These are phyloP conservation scores for Linnemannia zychae DNA, from an alignment of 192 early-diverging fungal species.

Conservation along the genomic window DNA sequence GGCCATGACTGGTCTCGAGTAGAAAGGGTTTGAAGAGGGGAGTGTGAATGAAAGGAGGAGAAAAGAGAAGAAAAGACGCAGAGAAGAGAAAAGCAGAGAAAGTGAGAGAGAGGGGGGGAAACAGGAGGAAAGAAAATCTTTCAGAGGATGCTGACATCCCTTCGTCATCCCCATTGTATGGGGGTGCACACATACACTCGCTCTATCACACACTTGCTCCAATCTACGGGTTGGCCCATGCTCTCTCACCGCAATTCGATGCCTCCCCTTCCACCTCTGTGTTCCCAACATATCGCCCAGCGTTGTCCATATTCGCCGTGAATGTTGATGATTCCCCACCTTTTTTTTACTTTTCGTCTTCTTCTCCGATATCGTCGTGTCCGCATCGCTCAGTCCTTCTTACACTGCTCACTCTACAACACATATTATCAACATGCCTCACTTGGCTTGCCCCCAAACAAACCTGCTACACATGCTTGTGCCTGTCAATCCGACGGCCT, in stretches of 20 bases:
- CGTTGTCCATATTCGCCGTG: not conserved
- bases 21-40: not conserved
- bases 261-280: not conserved
- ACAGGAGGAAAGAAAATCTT: not conserved
- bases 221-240: not conserved
- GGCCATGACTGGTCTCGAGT: constrained; percentile 11
- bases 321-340: not conserved
- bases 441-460: too few relatives aligned
- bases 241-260: not conserved
- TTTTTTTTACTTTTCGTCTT: not conserved
- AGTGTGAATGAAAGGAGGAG: not conserved
- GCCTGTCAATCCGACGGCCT: too few relatives aligned
- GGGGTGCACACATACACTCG: too few relatives aligned
- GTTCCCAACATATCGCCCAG: not conserved
- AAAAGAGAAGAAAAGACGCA: not conserved
- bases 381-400: too few relatives aligned
- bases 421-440: too few relatives aligned
- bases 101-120: constrained; percentile 1
- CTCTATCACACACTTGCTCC: too few relatives aligned
- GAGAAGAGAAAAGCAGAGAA: not conserved
- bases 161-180: not conserved
- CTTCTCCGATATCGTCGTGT: not conserved
- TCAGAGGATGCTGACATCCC: too few relatives aligned
- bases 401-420: too few relatives aligned
- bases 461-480: too few relatives aligned